Evolutionary conservation across 805 yeast species (phyloP).

Genomic region (Nakazawaea ambrosiae): DNA sequence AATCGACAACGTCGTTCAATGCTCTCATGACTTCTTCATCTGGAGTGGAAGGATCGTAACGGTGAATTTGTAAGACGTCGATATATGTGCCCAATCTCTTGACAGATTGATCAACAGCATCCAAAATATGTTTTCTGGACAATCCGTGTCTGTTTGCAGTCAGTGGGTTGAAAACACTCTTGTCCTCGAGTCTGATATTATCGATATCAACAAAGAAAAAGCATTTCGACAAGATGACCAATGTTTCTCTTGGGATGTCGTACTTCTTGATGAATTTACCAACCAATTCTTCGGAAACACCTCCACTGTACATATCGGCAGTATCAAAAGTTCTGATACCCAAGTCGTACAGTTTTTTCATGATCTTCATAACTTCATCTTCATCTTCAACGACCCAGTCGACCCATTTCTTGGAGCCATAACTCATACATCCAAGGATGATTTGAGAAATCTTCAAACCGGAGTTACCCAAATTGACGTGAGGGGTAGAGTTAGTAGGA

Average conservation of each 20-base stretch:
- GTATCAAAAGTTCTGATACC: slow-evolving; percentile 41
- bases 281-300: slow-evolving; percentile 19
- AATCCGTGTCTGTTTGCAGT: slow-evolving; percentile 30
- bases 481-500: too few relatives aligned
- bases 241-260: slow-evolving; percentile 20
- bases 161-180: neutral
- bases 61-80: slow-evolving; percentile 51
- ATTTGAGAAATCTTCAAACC: slow-evolving; percentile 28
- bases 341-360: slow-evolving; percentile 36
- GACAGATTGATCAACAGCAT: slow-evolving; percentile 31
- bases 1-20: slow-evolving; percentile 40
- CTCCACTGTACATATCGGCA: slow-evolving; percentile 27
- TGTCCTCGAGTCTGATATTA: slow-evolving; percentile 7
- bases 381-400: slow-evolving; percentile 40
- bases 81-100: slow-evolving; percentile 43
- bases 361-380: slow-evolving; percentile 32
- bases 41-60: slow-evolving; percentile 41
- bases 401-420: slow-evolving; percentile 28
- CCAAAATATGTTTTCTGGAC: slow-evolving; percentile 40
- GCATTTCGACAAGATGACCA: slow-evolving; percentile 23
- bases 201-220: slow-evolving; percentile 13
- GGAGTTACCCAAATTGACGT: slow-evolving; percentile 21
- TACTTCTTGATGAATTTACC: slow-evolving; percentile 22
- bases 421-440: slow-evolving; percentile 31
- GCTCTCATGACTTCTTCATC: slow-evolving; percentile 50